These are phyloP conservation scores for Talaromyces borbonicus DNA, from an alignment of 495 filamentous ascomycete genomes.

Conservation along the genomic window DNA sequence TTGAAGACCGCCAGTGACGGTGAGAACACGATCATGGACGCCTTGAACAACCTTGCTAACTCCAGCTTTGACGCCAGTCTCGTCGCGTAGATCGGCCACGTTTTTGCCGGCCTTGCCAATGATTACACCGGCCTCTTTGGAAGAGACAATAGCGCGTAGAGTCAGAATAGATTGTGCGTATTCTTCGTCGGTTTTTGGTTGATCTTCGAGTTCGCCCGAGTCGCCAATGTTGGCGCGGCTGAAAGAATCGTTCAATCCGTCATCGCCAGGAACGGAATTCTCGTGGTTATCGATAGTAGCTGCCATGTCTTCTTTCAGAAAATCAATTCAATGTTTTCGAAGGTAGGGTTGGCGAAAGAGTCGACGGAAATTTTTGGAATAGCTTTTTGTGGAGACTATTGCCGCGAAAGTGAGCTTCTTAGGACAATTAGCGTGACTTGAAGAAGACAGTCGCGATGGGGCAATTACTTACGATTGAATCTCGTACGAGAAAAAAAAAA, in stretches of 20 bases:
- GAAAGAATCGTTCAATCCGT: slow-evolving; percentile 40
- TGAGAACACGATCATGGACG: slow-evolving; percentile 93
- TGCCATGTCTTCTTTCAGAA: slow-evolving; percentile 27
- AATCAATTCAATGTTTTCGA: background rate
- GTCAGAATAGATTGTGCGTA: slow-evolving; percentile 87
- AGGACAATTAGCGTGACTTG: no score
- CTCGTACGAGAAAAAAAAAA: no score
- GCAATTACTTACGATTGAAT: no score
- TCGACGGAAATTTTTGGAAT: no score
- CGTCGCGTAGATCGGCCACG: slow-evolving; percentile 90
- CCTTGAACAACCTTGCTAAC: slow-evolving; percentile 98
- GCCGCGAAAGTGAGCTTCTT: no score
- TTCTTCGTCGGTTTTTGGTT: slow-evolving; percentile 86
- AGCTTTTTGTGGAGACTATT: no score
- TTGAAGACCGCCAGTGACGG: slow-evolving; percentile 79
- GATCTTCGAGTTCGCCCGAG: slow-evolving; percentile 56
- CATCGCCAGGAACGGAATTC: slow-evolving; percentile 24
- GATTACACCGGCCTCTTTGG: slow-evolving; percentile 96
- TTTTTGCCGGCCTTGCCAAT: slow-evolving; percentile 99
- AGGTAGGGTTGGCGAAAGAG: background rate
- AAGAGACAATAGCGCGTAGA: slow-evolving; percentile 92
- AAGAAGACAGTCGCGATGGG: no score
- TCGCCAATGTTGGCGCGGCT: slow-evolving; percentile 37
- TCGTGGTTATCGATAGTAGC: slow-evolving; percentile 36
- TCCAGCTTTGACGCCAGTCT: slow-evolving; percentile 94